Conservation (phyloP, 257 asterid genomes). For the Linderniella brevidens region DNA sequence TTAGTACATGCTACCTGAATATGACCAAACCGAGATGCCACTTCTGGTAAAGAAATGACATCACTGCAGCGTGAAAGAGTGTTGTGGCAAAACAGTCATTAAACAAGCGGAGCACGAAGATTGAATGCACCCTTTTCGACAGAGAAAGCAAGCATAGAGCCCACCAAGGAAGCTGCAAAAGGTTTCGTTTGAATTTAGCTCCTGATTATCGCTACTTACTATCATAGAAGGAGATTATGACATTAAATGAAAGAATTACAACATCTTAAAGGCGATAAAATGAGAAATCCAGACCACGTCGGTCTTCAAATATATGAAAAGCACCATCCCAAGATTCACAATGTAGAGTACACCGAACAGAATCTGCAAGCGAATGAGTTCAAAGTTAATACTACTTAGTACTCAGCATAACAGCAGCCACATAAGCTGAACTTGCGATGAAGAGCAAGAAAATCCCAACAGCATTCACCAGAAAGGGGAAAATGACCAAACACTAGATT, state of each 20-base stretch:
- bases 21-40: constrained; percentile 89
- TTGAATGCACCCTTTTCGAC: constrained; percentile 85
- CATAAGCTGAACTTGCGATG: background rate
- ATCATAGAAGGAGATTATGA: no score
- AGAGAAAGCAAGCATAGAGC: constrained; percentile 66
- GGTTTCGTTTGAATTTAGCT: constrained; percentile 7
- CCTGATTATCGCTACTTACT: no score
- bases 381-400: constrained; percentile 6
- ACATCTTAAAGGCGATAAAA: background rate
- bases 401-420: background rate
- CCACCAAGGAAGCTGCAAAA: constrained; percentile 96
- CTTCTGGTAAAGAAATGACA: constrained; percentile 60
- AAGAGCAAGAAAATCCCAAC: background rate
- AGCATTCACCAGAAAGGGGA: background rate
- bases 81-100: constrained; percentile 95
- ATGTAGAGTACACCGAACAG: constrained; percentile 68
- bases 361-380: constrained; percentile 39
- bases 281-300: constrained; percentile 46
- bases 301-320: constrained; percentile 66
- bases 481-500: background rate
- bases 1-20: constrained; percentile 59
- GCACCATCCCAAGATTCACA: constrained; percentile 64
- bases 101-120: constrained; percentile 89
- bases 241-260: no score
- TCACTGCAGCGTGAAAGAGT: constrained; percentile 59